Base-by-base conservation (phyloP, 2,329 filamentous ascomycete genomes). In the Aspergillus fumigatiaffinis region DNA sequence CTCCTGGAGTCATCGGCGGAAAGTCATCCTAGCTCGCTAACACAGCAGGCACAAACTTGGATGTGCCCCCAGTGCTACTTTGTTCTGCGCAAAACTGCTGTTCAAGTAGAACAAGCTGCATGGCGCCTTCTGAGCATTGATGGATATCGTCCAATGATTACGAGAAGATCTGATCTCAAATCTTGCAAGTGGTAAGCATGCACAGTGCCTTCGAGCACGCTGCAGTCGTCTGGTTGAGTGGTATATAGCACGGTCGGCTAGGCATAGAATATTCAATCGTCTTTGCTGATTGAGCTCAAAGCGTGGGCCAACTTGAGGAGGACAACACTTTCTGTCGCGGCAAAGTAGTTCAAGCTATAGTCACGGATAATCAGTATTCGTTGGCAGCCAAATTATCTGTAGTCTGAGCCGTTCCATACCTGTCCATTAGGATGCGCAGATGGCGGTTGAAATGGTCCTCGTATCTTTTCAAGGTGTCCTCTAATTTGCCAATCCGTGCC, bases 301-400 rank as follows among this genome's bases (percentile, higher is more conserved):
- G 74, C 72, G 59, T 77, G 75, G 10, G 75, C 75, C 17, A 99
- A 79, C 63, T 92, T 93, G 60, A 97, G 78, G 63, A 99, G 82
- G 20, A 96, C 94, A 3, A 97, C 93, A 42, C 94, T 97, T 79
- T 99, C 94, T 0, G 94, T 97, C 0, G 94, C 94, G 2, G 94
- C 94, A 67, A 97, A 95, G 74, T 97, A 96, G 67, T 99, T 97
- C 61, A 99, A 60, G 59, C 75, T 77, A 52, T 25, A 47, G 23
- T 17, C 44, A 25, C 1, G 51, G 2, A 8, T 6, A 3, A 38
- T 55, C 35, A 44, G 21, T 46, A 48, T 26, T 7, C 10, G 17
- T 25, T 12, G 5, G 12, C 3, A 7, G 25, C 1, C 4, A 47
- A 21, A 26, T 7, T 7, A 23, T 23, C 3, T 51, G 42, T 58